phyloP scores from a whole-genome alignment of 2,329 filamentous ascomycete species.

The Epichloe scottii region DNA sequence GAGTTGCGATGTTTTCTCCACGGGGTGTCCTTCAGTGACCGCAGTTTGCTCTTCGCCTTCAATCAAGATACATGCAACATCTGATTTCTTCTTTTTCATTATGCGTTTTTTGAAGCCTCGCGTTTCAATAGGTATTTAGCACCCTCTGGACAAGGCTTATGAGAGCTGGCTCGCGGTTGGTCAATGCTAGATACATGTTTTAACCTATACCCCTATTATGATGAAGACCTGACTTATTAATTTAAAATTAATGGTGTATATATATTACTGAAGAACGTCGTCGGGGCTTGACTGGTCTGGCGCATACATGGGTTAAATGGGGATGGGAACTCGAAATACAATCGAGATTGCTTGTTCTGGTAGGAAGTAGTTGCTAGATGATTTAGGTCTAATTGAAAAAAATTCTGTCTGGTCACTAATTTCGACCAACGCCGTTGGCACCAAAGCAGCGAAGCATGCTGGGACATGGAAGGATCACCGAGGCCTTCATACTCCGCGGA shows the following conservation, averaged over 20 bases:
- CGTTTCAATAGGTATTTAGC: neutral
- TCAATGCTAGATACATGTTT: neutral
- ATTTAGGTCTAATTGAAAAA: neutral
- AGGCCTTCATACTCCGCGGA: too few species aligned
- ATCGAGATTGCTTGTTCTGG: neutral
- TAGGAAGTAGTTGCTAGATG: neutral
- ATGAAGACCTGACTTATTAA: neutral
- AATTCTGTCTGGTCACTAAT: too few species aligned
- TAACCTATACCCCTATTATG: neutral
- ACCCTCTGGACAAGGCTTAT: neutral
- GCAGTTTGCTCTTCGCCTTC: too few species aligned
- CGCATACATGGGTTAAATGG: neutral
- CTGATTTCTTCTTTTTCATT: too few species aligned
- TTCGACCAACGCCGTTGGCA: too few species aligned
- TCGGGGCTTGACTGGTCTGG: too few species aligned
- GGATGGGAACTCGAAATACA: neutral
- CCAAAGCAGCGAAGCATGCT: too few species aligned
- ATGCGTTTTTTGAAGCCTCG: neutral
- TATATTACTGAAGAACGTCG: neutral
- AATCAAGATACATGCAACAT: too few species aligned
- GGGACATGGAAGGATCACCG: too few species aligned
- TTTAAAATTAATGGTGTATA: neutral
- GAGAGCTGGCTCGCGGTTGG: neutral
- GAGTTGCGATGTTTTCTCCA: too few species aligned
- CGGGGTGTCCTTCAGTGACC: too few species aligned